phyloP scores from a whole-genome alignment of 208 protist genomes.

The Trichomonas vaginalis region DNA sequence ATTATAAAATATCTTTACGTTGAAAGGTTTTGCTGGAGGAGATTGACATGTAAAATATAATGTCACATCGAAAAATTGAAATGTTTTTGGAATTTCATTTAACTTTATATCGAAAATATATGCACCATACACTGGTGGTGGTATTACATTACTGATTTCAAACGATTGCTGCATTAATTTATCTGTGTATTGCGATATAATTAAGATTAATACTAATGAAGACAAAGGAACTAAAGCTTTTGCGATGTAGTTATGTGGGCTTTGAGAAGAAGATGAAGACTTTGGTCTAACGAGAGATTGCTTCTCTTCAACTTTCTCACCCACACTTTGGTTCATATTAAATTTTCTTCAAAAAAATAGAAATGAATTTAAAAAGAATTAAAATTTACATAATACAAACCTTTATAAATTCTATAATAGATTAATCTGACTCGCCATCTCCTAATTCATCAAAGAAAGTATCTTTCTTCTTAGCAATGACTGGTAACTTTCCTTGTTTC shows the following conservation, averaged over 20 bases:
- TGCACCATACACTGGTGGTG: neutral
- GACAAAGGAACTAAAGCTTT: neutral
- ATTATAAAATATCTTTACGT: neutral
- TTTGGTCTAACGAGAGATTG: neutral
- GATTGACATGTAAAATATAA: neutral
- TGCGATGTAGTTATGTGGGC: neutral
- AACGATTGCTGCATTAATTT: neutral
- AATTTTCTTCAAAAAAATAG: too few relatives aligned
- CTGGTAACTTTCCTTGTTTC: neutral
- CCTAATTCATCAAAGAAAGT: neutral
- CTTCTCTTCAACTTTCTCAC: neutral
- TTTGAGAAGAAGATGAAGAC: neutral
- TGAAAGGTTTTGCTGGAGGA: neutral
- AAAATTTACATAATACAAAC: too few relatives aligned
- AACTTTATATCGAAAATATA: neutral
- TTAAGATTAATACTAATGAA: neutral
- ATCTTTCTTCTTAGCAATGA: neutral
- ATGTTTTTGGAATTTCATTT: neutral
- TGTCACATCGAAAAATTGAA: neutral
- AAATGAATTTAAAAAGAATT: too few relatives aligned
- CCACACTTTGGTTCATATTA: neutral
- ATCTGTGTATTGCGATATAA: neutral
- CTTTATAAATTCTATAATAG: too few relatives aligned
- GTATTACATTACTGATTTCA: neutral
- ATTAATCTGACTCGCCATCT: neutral